A percentile compares a stretch with the other conserved stretches of the same genome.
Evolutionary conservation across 352 stramenopile genomes (phyloP).

Genomic region (Pythium dissotocum): DNA sequence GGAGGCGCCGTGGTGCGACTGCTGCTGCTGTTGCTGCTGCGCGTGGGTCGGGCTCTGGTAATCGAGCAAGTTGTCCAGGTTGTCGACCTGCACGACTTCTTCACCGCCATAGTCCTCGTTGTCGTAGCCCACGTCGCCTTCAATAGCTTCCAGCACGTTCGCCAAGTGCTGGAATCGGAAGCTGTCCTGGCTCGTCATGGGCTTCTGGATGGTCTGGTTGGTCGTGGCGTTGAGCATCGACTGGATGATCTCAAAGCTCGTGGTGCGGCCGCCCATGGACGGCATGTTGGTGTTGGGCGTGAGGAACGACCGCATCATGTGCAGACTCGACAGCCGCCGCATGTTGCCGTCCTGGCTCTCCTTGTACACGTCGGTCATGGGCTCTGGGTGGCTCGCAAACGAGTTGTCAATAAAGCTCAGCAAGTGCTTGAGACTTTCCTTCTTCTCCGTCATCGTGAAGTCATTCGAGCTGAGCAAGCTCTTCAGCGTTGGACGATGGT

Average conservation of each 20-base stretch:
- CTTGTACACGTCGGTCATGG: slow-evolving; percentile 81
- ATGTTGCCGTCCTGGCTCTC: slow-evolving; percentile 71
- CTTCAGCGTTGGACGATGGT: slow-evolving; percentile 67
- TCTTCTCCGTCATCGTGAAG: slow-evolving; percentile 87
- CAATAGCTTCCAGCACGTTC: slow-evolving; percentile 76
- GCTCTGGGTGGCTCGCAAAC: slow-evolving; percentile 74
- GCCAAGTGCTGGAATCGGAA: slow-evolving; percentile 86
- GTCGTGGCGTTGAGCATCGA: slow-evolving; percentile 85
- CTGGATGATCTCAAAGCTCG: slow-evolving; percentile 88
- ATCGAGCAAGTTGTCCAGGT: slow-evolving; percentile 83
- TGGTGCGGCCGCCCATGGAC: slow-evolving; percentile 65
- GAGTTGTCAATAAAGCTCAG: slow-evolving; percentile 86
- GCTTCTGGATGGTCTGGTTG: slow-evolving; percentile 84
- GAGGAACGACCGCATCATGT: slow-evolving; percentile 84
- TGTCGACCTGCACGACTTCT: slow-evolving; percentile 83
- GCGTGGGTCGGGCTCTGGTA: slow-evolving; percentile 51
- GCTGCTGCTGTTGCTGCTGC: not conserved
- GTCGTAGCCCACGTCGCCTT: slow-evolving; percentile 81
- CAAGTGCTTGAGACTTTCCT: slow-evolving; percentile 78
- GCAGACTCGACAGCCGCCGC: slow-evolving; percentile 71
- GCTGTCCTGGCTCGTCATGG: slow-evolving; percentile 86
- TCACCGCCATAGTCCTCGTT: slow-evolving; percentile 83
- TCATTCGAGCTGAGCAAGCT: slow-evolving; percentile 80
- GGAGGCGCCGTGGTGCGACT: slow-evolving; percentile 16
- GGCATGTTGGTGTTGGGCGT: slow-evolving; percentile 31